Evolutionary conservation across 805 yeast genomes (phyloP).

Genomic region (Candida takata): DNA sequence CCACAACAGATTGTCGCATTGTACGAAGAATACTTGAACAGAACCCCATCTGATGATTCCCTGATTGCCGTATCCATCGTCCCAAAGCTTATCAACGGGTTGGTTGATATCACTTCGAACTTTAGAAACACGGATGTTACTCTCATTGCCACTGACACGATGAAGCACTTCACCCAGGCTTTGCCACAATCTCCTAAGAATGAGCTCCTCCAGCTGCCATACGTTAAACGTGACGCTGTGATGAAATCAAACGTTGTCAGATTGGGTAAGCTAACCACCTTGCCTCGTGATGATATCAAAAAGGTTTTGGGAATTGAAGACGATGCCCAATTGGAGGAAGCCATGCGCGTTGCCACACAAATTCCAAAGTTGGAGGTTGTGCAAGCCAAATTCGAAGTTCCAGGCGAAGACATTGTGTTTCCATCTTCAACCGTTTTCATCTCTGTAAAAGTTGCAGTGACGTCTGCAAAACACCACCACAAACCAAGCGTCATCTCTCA

Average conservation of each 20-base stretch:
- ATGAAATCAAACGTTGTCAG: constrained; percentile 41
- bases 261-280: constrained; percentile 61
- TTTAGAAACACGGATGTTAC: constrained; percentile 71
- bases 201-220: constrained; percentile 77
- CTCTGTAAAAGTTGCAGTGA: constrained; percentile 64
- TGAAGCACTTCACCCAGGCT: constrained; percentile 72
- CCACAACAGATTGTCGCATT: constrained; percentile 43
- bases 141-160: constrained; percentile 52
- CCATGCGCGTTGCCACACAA: constrained; percentile 49
- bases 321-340: constrained; percentile 35
- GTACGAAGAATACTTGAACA: constrained; percentile 50
- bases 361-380: constrained; percentile 67
- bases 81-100: constrained; percentile 60
- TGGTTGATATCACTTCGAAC: constrained; percentile 73
- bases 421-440: constrained; percentile 72
- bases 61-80: constrained; percentile 54
- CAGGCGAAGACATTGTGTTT: constrained; percentile 73
- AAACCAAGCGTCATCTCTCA: constrained; percentile 26
- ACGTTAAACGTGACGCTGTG: constrained; percentile 45
- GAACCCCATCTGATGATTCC: constrained; percentile 34
- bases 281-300: constrained; percentile 47
- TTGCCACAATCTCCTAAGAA: constrained; percentile 48
- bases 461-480: constrained; percentile 60
- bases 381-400: constrained; percentile 70
- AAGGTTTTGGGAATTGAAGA: constrained; percentile 47